Conservation (phyloP, 163 green algal species). For the Volvox carteri region DNA sequence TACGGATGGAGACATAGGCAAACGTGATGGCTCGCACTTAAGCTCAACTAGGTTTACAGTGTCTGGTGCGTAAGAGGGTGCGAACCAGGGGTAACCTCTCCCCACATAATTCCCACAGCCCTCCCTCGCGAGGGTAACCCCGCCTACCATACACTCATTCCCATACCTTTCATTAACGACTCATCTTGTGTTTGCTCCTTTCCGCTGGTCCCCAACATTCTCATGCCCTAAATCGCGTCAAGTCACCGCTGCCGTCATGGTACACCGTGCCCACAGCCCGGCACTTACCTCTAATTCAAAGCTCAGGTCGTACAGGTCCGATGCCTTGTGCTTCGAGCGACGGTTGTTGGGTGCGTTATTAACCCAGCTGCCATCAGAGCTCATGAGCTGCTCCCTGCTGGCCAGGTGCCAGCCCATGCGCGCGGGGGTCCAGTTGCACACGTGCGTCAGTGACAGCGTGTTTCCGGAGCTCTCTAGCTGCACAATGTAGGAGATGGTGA, state of each 20-base stretch:
- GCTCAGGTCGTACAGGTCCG: constrained; percentile 42
- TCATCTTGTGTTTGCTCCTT: too few relatives aligned
- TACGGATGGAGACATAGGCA: too few relatives aligned
- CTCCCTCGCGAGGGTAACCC: background rate
- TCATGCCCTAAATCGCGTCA: too few relatives aligned
- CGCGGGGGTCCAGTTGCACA: constrained; percentile 41
- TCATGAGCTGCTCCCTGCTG: background rate
- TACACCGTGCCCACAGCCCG: too few relatives aligned
- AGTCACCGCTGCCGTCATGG: too few relatives aligned
- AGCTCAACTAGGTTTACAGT: too few relatives aligned
- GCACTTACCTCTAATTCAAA: constrained; percentile 39
- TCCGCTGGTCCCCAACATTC: too few relatives aligned
- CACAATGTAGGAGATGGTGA: constrained; percentile 42
- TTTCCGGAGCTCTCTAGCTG: constrained; percentile 43
- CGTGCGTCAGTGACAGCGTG: constrained; percentile 36
- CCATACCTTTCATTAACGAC: too few relatives aligned
- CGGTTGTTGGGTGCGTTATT: background rate
- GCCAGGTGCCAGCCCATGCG: background rate
- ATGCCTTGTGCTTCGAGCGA: background rate
- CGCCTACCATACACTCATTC: too few relatives aligned
- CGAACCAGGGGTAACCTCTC: too few relatives aligned
- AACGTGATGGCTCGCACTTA: too few relatives aligned
- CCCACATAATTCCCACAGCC: background rate
- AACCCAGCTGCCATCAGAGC: constrained; percentile 6
- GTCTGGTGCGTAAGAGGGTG: too few relatives aligned